Base-by-base conservation (phyloP, 176 grass and related monocot species). In the Oropetium thomaeum region DNA sequence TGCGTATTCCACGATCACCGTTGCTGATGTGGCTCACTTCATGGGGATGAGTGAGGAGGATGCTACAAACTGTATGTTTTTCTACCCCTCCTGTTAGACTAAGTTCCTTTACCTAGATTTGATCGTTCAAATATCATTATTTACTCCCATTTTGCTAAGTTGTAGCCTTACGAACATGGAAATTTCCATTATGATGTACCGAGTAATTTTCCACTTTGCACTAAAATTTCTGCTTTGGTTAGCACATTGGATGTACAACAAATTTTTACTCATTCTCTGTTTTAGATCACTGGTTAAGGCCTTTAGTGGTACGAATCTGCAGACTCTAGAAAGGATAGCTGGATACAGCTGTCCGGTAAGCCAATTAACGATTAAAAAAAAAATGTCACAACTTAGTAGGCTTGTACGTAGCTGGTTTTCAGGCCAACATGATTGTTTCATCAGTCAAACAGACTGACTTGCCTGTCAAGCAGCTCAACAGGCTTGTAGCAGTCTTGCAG, bases 31-130 rank as follows among this genome's bases (percentile, higher is more conserved):
- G 74, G 82, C 89, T 88, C 84, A 92, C 42, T 92, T 96, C 69
- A 76, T 96, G 76, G 96, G 96, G 70, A 92, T 92, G 96, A 90
- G 47, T 67, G 96, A 89, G 71, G 92, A 96, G 39, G 79, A 92
- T 71, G 82, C 87, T 76, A 90, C 82, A 66, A 92, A 90, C 59
- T 92, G 96, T 99, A 99, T 37, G 77, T 74, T 82, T 81, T 9
- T 15, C 25, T 20, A 82, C 35, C 69, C 20, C 22, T 37, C 49
- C 73, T 27, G n/a, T 66, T 78, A 57, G 45, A 26, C 49, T 71
- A 52, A 62, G 7, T 74, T 20, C 28, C 12, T 54, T 74, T 54
- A 37, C 29, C 39, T 64, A 6, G 44, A 5, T 58, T 59, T 30
- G 11, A 10, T 10, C 28, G 16, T 28, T 65, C 26, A 22, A 38